Base-by-base conservation (phyloP, 768 basidiomycete genomes). In the Tylopilus balloui region DNA sequence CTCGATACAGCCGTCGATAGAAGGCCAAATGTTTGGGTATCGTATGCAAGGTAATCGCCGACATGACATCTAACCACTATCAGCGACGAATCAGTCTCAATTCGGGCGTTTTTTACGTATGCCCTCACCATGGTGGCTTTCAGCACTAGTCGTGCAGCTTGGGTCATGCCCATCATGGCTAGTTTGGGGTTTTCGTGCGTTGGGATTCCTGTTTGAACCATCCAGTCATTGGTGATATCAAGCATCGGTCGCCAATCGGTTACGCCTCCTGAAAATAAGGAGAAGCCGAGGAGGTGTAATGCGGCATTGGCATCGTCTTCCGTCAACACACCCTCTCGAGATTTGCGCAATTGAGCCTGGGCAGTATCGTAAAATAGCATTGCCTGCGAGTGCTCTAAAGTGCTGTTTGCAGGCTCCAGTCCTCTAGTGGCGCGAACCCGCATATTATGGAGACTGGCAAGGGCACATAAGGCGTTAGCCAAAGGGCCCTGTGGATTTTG, bases 31-130 rank as follows among this genome's bases (percentile, higher is more conserved):
- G 86, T 54, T 77, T 83, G 25, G 88, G 85, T 17, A 82, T 73
- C 44, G 78, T 78, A 57, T 73, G 70, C 50, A 76, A 62, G 20
- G 81, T 83, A 45, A 88, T 64, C 55, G 81, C 81, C 44, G 86
- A 76, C 64, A 89, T 79, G 54, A 87, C 77, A 63, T 92, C 89
- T 45, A 87, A 70, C 83, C 86, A 90, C 88, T 91, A 60, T 52
- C 51, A 28, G 49, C 32, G 58, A 50, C 47, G 48, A 48, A 48
- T 65, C 48, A 64, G 48, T 31, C 3, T 45, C 42, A 15, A 40
- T 34, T 29, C 48, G 15, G 38, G n/a, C 21, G 15, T 23, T 13
- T 24, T 15, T 29, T 32, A 41, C 24, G 4, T 42, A 21, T 38
- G 7, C 10, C 75, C 86, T 71, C 60, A 91, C 89, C 74, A 90